These are phyloP conservation scores for Geosmithia flava DNA, from an alignment of 2,329 filamentous ascomycete genomes.

Conservation along the genomic window DNA sequence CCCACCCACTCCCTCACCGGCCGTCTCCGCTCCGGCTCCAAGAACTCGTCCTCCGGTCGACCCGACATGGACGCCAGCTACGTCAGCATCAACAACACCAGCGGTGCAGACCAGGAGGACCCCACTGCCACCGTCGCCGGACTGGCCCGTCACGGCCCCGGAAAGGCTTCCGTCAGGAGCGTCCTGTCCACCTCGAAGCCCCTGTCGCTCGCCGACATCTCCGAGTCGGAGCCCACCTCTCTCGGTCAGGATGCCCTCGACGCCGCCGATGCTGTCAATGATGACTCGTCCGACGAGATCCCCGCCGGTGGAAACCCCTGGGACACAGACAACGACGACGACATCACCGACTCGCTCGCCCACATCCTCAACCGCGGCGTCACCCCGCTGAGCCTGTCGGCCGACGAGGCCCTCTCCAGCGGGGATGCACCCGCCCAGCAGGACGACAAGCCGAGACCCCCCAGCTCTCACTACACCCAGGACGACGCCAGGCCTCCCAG, in stretches of 20 bases:
- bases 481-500: neutral
- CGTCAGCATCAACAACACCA: constrained; percentile 5
- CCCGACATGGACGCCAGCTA: constrained; percentile 27
- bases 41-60: constrained; percentile 26
- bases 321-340: constrained; percentile 8
- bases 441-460: neutral
- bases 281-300: constrained; percentile 21
- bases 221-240: constrained; percentile 40
- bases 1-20: constrained; percentile 50
- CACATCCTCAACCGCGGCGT: constrained; percentile 16
- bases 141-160: constrained; percentile 38
- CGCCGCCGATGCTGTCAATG: constrained; percentile 34
- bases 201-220: constrained; percentile 41
- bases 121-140: constrained; percentile 6
- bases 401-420: neutral
- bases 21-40: constrained; percentile 42
- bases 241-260: constrained; percentile 40
- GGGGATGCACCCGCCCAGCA: neutral
- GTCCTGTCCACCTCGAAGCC: constrained; percentile 29
- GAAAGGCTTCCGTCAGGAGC: constrained; percentile 40
- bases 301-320: constrained; percentile 11
- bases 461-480: neutral
- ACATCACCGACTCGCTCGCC: constrained; percentile 14
- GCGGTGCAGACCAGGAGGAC: neutral
- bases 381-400: neutral